Evolutionary conservation across 768 basidiomycete species (phyloP).

Genomic region (Wakefieldia striispora): DNA sequence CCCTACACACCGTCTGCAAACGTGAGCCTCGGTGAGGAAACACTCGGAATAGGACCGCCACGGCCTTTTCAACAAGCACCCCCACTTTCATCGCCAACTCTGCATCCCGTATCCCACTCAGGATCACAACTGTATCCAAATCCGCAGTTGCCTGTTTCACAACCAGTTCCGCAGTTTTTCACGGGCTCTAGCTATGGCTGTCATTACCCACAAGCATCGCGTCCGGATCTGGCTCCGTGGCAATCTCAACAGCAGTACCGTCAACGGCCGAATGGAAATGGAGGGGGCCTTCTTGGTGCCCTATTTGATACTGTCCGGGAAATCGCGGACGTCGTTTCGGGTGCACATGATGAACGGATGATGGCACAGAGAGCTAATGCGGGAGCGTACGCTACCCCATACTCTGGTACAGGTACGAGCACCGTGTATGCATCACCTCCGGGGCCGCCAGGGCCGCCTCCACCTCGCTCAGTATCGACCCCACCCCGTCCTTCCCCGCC

Average conservation of each 20-base stretch:
- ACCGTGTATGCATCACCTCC: constrained; percentile 15
- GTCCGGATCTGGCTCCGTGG: constrained; percentile 17
- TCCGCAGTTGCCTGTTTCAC: neutral
- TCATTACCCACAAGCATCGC: constrained; percentile 15
- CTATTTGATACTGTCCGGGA: constrained; percentile 28
- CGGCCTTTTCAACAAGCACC: constrained; percentile 57
- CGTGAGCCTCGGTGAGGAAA: constrained; percentile 53
- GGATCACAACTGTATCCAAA: neutral
- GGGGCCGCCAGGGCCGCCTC: neutral
- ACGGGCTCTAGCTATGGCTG: constrained; percentile 3
- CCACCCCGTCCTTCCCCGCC: constrained; percentile 11
- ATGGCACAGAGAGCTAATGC: constrained; percentile 14
- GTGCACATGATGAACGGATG: constrained; percentile 19
- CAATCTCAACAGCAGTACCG: constrained; percentile 18
- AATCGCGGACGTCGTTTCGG: constrained; percentile 29
- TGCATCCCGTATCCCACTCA: neutral
- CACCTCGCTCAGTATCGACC: constrained; percentile 12
- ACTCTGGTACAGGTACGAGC: neutral
- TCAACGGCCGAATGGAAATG: constrained; percentile 7
- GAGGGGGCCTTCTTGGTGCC: constrained; percentile 28
- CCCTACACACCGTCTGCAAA: constrained; percentile 65
- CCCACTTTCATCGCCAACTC: constrained; percentile 1
- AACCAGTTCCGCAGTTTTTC: neutral
- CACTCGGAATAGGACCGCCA: constrained; percentile 59
- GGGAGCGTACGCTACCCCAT: constrained; percentile 20